Evolutionary conservation across 176 grass and related monocot species (phyloP).

Genomic region (Chrysopogon serrulatus): DNA sequence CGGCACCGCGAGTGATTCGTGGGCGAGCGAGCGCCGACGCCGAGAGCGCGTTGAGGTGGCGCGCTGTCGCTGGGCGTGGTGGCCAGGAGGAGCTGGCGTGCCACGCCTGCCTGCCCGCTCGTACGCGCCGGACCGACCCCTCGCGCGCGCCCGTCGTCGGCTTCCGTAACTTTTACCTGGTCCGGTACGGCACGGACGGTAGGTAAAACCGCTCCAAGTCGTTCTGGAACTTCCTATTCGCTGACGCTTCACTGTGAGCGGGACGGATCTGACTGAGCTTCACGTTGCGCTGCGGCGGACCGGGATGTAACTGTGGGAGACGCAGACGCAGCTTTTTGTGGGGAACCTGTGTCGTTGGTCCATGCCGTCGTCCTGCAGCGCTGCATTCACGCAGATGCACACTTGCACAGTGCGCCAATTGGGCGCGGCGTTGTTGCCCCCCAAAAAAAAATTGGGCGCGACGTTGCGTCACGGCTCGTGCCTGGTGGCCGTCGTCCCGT

Average conservation of each 20-base stretch:
- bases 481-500: neutral
- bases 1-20: neutral
- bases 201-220: neutral
- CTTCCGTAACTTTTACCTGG: neutral
- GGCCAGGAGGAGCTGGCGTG: neutral
- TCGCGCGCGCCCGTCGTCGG: neutral
- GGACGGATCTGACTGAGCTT: neutral
- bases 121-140: neutral
- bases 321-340: neutral
- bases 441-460: no score
- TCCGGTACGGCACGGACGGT: neutral
- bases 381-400: neutral
- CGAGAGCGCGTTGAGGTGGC: constrained; percentile 12
- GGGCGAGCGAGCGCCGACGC: neutral
- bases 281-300: neutral
- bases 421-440: no score
- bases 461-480: neutral
- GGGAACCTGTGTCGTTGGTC: neutral
- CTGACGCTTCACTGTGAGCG: neutral
- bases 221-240: neutral
- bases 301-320: constrained; percentile 1
- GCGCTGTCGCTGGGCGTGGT: neutral
- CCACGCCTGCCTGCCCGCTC: neutral
- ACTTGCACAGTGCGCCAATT: neutral
- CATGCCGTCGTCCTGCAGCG: neutral